Base-by-base conservation (phyloP, 2,329 filamentous ascomycete genomes). In the Colletotrichum theobromicola region DNA sequence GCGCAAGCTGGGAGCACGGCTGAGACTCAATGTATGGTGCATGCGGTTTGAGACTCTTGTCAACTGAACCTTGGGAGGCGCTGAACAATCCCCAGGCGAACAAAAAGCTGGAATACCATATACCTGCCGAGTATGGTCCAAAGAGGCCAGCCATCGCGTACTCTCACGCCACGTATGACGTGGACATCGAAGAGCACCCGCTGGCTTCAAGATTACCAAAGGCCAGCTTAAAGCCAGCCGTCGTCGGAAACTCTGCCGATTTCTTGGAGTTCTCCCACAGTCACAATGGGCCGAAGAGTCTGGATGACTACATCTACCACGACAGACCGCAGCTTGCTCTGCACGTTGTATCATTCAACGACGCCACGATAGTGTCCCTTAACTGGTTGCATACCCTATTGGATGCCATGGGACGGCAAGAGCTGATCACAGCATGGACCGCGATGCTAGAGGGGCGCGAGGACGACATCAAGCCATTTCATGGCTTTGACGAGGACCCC, bases 261-360 rank as follows among this genome's bases (percentile, higher is more conserved):
- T 60, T 34, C 6, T 16, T 30, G 3, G 28, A 60, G 5, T 60
- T 60, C 0, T 3, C 30, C 28, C 15, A 60, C 16, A 18, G 24
- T 13, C 16, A 8, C 12, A 73, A 72, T 5, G 73, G 68, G 12
- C 78, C 78, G 1, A 62, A 18, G 9, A 80, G 74, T 6, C 73
- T 87, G 1, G 77, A 81, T 2, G 86, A 88, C 70, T 87, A 84
- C 73, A 63, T 87, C 15, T 77, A 79, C 65, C 72, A 77, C 6
- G 87, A 89, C 77, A 78, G 75, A n/a, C 88, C 88, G 1, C 85
- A 87, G 76, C 77, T 90, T 5, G 83, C 83, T 7, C 79, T 90
- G 6, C 87, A 88, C 70, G 81, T 90, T 58, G 83, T 85, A 3
- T 83, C 84, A 0, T 90, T 90, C 76, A 77, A 77, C 4, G 85